These are phyloP conservation scores for Trifolium dubium DNA, from an alignment of 306 rosid genomes.

Conservation along the genomic window DNA sequence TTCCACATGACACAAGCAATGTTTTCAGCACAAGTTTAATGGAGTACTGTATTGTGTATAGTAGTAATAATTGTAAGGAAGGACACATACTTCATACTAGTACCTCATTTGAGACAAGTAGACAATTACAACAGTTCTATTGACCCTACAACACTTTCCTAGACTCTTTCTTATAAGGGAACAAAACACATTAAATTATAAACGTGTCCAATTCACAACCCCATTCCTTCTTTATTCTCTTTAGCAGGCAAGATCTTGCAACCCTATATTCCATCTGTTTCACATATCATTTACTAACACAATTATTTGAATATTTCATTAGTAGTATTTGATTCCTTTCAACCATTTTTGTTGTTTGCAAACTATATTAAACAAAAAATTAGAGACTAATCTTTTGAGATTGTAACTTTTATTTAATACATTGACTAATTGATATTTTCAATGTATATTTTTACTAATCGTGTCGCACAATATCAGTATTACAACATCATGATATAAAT, in stretches of 20 bases:
- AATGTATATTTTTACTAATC: too few relatives aligned
- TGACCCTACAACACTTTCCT: conserved; percentile 49
- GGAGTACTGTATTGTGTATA: background rate
- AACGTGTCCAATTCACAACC: conserved; percentile 53
- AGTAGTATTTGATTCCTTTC: background rate
- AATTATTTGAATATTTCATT: background rate
- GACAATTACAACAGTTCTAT: conserved; percentile 43
- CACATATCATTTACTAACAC: conserved; percentile 43
- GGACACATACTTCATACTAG: too few relatives aligned
- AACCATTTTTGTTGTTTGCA: background rate
- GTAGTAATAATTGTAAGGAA: background rate
- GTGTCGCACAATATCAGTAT: too few relatives aligned
- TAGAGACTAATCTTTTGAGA: background rate
- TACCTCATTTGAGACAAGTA: conserved; percentile 46
- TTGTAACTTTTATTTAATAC: too few relatives aligned
- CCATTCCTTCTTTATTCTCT: conserved; percentile 55
- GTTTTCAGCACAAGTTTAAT: conserved; percentile 30
- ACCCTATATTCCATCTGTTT: conserved; percentile 55
- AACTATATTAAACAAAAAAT: background rate
- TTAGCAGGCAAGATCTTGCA: conserved; percentile 78
- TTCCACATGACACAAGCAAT: conserved; percentile 44
- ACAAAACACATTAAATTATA: conserved; percentile 38
- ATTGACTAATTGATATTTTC: background rate
- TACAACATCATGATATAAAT: background rate
- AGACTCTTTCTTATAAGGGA: conserved; percentile 21